Conservation (phyloP, 495 filamentous ascomycete genomes). For the Annulohypoxylon stygium region DNA sequence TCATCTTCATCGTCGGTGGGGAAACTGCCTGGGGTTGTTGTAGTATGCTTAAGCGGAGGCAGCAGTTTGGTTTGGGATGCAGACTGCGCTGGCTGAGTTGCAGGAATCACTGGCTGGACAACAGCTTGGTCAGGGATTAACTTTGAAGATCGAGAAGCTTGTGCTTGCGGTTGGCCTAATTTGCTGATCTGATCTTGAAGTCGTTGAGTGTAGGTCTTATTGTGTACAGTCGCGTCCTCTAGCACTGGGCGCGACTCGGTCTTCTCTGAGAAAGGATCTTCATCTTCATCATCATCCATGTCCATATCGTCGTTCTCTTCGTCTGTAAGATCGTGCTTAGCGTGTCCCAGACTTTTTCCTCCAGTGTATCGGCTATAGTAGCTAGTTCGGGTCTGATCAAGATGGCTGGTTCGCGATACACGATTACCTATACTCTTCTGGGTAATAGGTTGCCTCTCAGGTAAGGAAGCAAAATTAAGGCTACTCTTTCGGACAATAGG, state of each 20-base stretch:
- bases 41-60: constrained; percentile 52
- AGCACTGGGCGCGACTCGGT: constrained; percentile 50
- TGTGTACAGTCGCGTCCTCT: constrained; percentile 66
- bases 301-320: constrained; percentile 70
- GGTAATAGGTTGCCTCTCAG: constrained; percentile 87
- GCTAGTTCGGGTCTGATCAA: constrained; percentile 75
- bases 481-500: constrained; percentile 87
- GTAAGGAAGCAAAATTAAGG: constrained; percentile 90
- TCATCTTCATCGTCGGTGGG: constrained; percentile 80
- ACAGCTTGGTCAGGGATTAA: constrained; percentile 69
- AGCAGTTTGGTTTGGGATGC: constrained; percentile 56
- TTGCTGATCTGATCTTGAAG: constrained; percentile 94
- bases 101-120: constrained; percentile 42
- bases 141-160: constrained; percentile 72
- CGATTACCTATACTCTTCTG: constrained; percentile 82
- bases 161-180: constrained; percentile 83
- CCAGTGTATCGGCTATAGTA: constrained; percentile 74
- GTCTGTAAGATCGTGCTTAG: constrained; percentile 56
- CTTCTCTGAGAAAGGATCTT: constrained; percentile 55
- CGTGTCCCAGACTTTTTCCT: constrained; percentile 68
- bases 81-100: constrained; percentile 66
- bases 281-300: constrained; percentile 63
- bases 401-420: constrained; percentile 80
- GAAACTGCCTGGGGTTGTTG: constrained; percentile 64
- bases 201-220: constrained; percentile 89